Evolutionary conservation across 345 rosid genomes (phyloP), one percentile per base, ranked within the genome.

Genomic region (Brassica carinata): DNA sequence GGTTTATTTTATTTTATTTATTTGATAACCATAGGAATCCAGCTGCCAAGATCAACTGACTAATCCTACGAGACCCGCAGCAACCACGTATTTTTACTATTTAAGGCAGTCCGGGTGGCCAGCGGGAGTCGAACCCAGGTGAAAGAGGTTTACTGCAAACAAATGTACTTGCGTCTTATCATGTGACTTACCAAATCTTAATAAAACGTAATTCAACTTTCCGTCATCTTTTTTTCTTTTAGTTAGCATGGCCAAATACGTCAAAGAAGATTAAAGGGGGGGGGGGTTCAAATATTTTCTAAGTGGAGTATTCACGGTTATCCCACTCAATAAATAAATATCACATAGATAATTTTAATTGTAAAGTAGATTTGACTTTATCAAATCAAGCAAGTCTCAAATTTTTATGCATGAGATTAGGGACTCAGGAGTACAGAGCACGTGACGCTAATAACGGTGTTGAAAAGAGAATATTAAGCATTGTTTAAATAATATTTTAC

Each of bases 391-490:
- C 19, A 3, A 23, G 48, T 53, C 43, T 4, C 67, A 67, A 64
- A 6, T 2, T 71, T 78, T 65, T 26, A 78, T 71, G 76, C 71
- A 33, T 34, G 55, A n/a, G 81, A 63, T 6, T 51, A 23, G 36
- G 19, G 9, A n/a, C 1, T 6, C 55, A 5, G 33, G 61, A 38
- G 23, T 8, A 72, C 51, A 66, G 61, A 38, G 74, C 78, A 73
- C 78, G 78, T 79, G 78, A 79, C 82, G 8, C 40, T 5, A 66
- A 27, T 67, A 58, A 79, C 27, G 63, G 3, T 73, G 26, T 61
- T 45, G 69, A 3, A 61, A 31, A 69, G 58, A 45, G 75, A 77
- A 69, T 63, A 62, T 77, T 77, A 64, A 5, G 33, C 19, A 14
- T 31, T 45, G 19, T 76, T 5, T 10, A n/a, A 51, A 2, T 4